Base-by-base conservation (phyloP, 129 eudicot genomes). In the Helianthus tuberosus region DNA sequence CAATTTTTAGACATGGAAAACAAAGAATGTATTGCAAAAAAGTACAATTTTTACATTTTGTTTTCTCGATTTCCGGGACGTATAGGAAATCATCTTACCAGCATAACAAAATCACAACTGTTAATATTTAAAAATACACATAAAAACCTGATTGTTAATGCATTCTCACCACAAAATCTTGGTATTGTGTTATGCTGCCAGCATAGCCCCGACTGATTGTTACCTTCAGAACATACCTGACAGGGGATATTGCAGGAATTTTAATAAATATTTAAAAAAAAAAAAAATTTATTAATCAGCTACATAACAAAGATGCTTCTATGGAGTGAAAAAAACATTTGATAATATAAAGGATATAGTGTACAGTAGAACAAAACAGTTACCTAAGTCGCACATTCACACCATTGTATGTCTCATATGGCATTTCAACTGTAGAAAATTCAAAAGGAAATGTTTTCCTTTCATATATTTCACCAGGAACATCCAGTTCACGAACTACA, bases 401-500 rank as follows among this genome's bases (percentile, higher is more conserved):
- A 68, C 99, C 99, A 78, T 89, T 91, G 81, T 91, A 94, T 1
- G 99, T 84, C 77, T 94, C 99, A 75, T 88, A 94, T 35, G 99
- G 99, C 99, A 94, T 94, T 74, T 94, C 99, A 72, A 94, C 96
- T 0, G 96, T 86, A 36, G 99, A 91, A 79, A 94, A 94, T 73
- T 91, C 99, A 66, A 91, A 94, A 52, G 93, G 97, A 85, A 77
- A 94, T 67, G 89, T 88, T 80, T 94, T 94, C 81, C 75, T 85
- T 87, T 94, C 99, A 77, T 94, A 94, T 55, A 94, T 84, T 68
- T 94, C 99, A 70, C 99, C 97, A 75, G 99, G 99, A 82, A 94
- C 97, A 85, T 94, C 99, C 87, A 94, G 83, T 82, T 94, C 99
- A 74, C 99, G 97, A 82, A 94, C 99, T 94, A 81, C 73, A 85